These are phyloP conservation scores for Dryadomyces quercus-mongolicae DNA, from an alignment of 2,329 filamentous ascomycete genomes.

Conservation along the genomic window DNA sequence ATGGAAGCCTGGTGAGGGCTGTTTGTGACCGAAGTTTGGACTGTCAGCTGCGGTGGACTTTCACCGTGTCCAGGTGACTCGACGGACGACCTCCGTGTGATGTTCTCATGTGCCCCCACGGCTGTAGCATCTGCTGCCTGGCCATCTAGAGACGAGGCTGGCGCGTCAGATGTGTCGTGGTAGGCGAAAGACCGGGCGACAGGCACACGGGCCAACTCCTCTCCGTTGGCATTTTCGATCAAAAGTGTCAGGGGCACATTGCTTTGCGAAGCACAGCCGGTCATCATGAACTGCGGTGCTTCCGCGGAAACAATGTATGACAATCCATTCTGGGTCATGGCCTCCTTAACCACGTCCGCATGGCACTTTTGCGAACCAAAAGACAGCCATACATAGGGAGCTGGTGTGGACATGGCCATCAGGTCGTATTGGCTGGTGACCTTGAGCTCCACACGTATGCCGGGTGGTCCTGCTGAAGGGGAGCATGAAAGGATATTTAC, in stretches of 20 bases:
- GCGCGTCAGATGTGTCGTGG: constrained; percentile 19
- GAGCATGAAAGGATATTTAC: constrained; percentile 49
- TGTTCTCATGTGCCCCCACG: constrained; percentile 22
- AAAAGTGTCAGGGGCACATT: constrained; percentile 44
- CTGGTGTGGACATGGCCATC: constrained; percentile 38
- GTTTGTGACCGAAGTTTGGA: constrained; percentile 18
- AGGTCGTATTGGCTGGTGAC: constrained; percentile 68
- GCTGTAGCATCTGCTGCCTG: constrained; percentile 9
- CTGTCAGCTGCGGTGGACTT: constrained; percentile 27
- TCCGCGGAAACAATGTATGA: constrained; percentile 58
- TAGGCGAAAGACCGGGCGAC: constrained; percentile 33
- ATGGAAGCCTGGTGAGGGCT: constrained; percentile 16
- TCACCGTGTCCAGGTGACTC: constrained; percentile 30
- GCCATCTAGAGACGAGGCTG: constrained; percentile 6
- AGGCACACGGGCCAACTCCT: constrained; percentile 38
- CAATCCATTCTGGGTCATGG: constrained; percentile 39
- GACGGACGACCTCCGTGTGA: constrained; percentile 25
- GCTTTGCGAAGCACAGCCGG: constrained; percentile 30
- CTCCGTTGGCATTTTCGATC: constrained; percentile 37
- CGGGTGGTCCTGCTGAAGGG: constrained; percentile 55
- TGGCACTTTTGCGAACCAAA: constrained; percentile 70
- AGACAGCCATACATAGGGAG: constrained; percentile 50
- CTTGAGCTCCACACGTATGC: constrained; percentile 61
- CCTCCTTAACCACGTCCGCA: constrained; percentile 47
- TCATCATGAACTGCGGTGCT: constrained; percentile 49